Evolutionary conservation across 257 asterid species (phyloP), one percentile per base, ranked within the genome.

Genomic region (Solanum rostratum): DNA sequence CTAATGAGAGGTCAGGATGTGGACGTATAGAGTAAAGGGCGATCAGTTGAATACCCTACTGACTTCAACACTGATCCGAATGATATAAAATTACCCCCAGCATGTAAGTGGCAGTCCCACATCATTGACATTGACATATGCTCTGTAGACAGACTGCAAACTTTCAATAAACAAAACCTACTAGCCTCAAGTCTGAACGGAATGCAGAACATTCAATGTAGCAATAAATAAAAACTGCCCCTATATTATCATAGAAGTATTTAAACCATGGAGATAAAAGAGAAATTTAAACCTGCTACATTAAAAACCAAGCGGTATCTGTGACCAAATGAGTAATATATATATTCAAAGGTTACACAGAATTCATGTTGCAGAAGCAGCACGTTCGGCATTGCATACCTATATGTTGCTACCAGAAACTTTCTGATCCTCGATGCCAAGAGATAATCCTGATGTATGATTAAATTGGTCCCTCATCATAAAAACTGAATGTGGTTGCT

Each of bases 401-500:
- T 80, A 90, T 81, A 88, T 60, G 71, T 53, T 81, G 62, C 84
- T 82, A 70, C 88, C 90, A 60, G 92, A 88, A 76, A 83, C 87
- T 65, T 90, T 88, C 27, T 76, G 88, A 80, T 86, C 86, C 54
- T 83, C 87, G 13, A 76, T 69, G 37, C 87, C 88, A 45, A 85
- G 39, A 39, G 88, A 88, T 46, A 87, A 57, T 22, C 86, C 89
- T 3, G 89, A 85, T 37, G 90, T 81, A 83, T 60, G 84, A 85
- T 89, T 91, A 82, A 90, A 88, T 86, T 88, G 92, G 84, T 89
- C 90, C 66, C 90, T 84, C 5, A 88, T 73, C 86, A 90, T 80
- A 92, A 91, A 91, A 85, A 88, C 88, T 10, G 95, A 84, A 88
- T 88, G 92, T 18, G 87, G 88, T 87, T 89, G 92, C 53, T 87